phyloP scores from a whole-genome alignment of 2,329 filamentous ascomycete species.

The Botrytis porri region DNA sequence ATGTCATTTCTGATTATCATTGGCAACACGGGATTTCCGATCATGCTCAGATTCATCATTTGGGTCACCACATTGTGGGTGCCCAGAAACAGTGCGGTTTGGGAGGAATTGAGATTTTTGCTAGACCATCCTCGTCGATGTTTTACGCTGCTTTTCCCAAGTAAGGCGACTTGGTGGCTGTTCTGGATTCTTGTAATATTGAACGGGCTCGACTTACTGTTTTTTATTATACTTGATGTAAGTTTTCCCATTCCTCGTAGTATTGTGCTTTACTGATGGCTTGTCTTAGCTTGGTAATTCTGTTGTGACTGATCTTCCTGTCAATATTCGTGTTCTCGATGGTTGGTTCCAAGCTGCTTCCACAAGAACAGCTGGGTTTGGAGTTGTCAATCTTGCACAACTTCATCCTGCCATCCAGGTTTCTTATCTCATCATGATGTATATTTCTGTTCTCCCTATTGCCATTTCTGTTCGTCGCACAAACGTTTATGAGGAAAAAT shows the following conservation, averaged over 20 bases:
- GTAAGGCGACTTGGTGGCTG: conserved; percentile 90
- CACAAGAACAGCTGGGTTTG: conserved; percentile 87
- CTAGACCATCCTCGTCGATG: conserved; percentile 93
- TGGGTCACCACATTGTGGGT: conserved; percentile 72
- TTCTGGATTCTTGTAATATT: conserved; percentile 80
- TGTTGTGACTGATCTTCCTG: conserved; percentile 64
- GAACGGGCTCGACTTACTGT: conserved; percentile 80
- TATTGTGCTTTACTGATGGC: conserved; percentile 21
- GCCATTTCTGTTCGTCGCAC: conserved; percentile 91
- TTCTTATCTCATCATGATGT: conserved; percentile 98
- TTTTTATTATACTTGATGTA: conserved; percentile 90
- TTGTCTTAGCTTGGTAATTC: conserved; percentile 62
- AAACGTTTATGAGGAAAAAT: conserved; percentile 94
- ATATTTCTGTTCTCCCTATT: conserved; percentile 95
- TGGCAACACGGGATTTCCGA: conserved; percentile 92
- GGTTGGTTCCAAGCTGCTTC: conserved; percentile 88
- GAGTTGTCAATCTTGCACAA: conserved; percentile 70
- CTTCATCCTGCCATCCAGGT: conserved; percentile 91
- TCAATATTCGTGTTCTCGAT: conserved; percentile 74
- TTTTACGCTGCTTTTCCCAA: conserved; percentile 91
- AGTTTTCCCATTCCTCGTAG: conserved; percentile 39
- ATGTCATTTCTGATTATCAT: conserved; percentile 87
- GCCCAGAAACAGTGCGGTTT: conserved; percentile 65
- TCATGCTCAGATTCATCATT: conserved; percentile 90
- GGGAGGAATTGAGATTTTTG: conserved; percentile 87